phyloP scores from a whole-genome alignment of 805 yeast genomes.

The Pichia manshurica region DNA sequence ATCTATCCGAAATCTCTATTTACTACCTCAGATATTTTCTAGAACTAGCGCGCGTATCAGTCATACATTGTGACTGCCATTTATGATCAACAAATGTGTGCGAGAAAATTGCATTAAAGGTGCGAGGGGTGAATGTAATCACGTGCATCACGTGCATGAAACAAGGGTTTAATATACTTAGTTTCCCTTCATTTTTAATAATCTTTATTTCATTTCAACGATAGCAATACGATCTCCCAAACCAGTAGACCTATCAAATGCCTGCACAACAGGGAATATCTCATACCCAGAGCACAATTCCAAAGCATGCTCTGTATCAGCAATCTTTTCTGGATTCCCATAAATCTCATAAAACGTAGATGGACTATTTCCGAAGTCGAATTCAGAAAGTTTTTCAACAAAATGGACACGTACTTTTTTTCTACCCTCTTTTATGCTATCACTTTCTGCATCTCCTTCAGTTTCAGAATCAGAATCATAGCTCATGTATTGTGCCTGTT shows the following conservation, averaged over 20 bases:
- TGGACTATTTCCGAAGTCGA: conserved; percentile 21
- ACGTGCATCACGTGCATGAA: background rate
- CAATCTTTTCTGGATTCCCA: background rate
- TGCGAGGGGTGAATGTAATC: conserved; percentile 7
- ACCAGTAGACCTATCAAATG: conserved; percentile 11
- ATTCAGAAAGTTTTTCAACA: conserved; percentile 38
- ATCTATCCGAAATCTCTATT: too few relatives aligned
- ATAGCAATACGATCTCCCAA: conserved; percentile 11
- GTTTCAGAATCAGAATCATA: conserved; percentile 36
- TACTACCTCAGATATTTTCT: too few relatives aligned
- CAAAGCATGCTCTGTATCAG: background rate
- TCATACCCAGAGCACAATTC: conserved; percentile 17
- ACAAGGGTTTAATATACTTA: too few relatives aligned
- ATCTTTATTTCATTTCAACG: conserved; percentile 6
- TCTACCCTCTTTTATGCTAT: too few relatives aligned
- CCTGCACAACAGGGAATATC: conserved; percentile 19
- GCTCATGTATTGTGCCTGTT: conserved; percentile 35
- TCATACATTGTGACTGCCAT: background rate
- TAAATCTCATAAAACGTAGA: conserved; percentile 22
- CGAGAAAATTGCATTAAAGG: conserved; percentile 3
- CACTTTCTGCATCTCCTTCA: conserved; percentile 18
- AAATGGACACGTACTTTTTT: conserved; percentile 22
- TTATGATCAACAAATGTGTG: background rate
- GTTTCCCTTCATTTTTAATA: too few relatives aligned
- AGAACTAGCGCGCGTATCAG: background rate